Base-by-base conservation (phyloP, 768 basidiomycete genomes). In the Tulasnella sp. region DNA sequence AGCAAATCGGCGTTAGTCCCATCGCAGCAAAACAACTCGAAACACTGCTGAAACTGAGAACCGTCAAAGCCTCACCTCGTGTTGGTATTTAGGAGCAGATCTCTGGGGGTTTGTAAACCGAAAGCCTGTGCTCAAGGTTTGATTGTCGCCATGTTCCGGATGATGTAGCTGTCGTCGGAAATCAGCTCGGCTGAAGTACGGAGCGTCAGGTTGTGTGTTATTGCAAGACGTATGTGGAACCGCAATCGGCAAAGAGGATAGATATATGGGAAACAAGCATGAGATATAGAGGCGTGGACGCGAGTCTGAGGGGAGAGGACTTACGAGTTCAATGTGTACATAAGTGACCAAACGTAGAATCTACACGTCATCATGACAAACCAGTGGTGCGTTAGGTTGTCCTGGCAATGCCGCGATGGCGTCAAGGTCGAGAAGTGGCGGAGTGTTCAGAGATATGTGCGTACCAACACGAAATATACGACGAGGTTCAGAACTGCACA, bases 241-340 rank as follows among this genome's bases (percentile, higher is more conserved):
- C 12, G 16, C 16, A 21, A n/a, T 5, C 24, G 52, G 24, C 9
- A 52, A n/a, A n/a, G 52, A 10, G 52, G 4, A n/a, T 7, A n/a
- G 52, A 52, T 10, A 52, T 52, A 7, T 4, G n/a, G n/a, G n/a
- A 52, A 52, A 2, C 52, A 52, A n/a, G n/a, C 52, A 52, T 24
- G 3, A 52, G 52, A 52, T 10, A 2, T 24, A 52, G 7, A 24
- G 6, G 21, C 52, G 44, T 44, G 44, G 19, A 52, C 24, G n/a
- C 1, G 0, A n/a, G 9, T 1, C 3, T 52, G 21, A 24, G 10
- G 21, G 4, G 6, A n/a, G 21, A 52, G 24, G 2, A 52, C 73
- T 74, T 46, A 74, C 73, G 73, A 74, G 73, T 74, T 74, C 73
- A 74, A 16, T 21, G 73, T 74, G 73, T 42, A 74, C 73, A 74